Percentiles rank a stretch among this genome's conserved stretches.
Evolutionary conservation across 2,329 filamentous ascomycete genomes (phyloP).

Genomic region (Ophiostoma angusticollis): DNA sequence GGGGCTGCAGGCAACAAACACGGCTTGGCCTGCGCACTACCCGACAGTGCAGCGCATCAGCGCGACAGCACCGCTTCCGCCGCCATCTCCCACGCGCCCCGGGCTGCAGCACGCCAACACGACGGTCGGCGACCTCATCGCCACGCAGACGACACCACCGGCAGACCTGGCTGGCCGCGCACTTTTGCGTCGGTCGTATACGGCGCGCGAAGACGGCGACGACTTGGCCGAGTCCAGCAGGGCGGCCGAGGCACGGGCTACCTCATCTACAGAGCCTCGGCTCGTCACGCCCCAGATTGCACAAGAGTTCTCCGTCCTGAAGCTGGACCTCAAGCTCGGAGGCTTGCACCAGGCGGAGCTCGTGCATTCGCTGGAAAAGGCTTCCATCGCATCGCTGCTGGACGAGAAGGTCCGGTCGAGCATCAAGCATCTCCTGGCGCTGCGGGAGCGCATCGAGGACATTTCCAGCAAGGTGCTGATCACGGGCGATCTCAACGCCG

Average conservation of each 20-base stretch:
- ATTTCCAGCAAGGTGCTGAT: slow-evolving; percentile 94
- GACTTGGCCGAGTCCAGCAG: slow-evolving; percentile 59
- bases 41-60: slow-evolving; percentile 63
- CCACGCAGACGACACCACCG: background rate
- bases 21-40: slow-evolving; percentile 88
- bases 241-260: slow-evolving; percentile 49
- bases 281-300: slow-evolving; percentile 85
- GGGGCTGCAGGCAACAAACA: slow-evolving; percentile 74
- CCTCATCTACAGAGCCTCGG: slow-evolving; percentile 49
- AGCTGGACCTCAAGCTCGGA: slow-evolving; percentile 86
- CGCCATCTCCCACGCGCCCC: slow-evolving; percentile 41
- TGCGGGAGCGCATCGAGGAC: slow-evolving; percentile 91
- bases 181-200: slow-evolving; percentile 51
- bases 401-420: slow-evolving; percentile 92
- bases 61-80: slow-evolving; percentile 23
- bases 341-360: slow-evolving; percentile 75
- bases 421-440: slow-evolving; percentile 73
- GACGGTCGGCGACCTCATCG: slow-evolving; percentile 33
- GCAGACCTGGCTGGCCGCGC: background rate
- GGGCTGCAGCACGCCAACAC: slow-evolving; percentile 52
- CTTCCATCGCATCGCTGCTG: slow-evolving; percentile 75
- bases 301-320: slow-evolving; percentile 90
- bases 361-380: slow-evolving; percentile 88
- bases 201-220: slow-evolving; percentile 51
- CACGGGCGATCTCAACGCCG: slow-evolving; percentile 90